Percentiles rank a stretch among this genome's conserved stretches.
phyloP scores from a whole-genome alignment of 768 basidiomycete genomes.

The Phylloporus arenicola region DNA sequence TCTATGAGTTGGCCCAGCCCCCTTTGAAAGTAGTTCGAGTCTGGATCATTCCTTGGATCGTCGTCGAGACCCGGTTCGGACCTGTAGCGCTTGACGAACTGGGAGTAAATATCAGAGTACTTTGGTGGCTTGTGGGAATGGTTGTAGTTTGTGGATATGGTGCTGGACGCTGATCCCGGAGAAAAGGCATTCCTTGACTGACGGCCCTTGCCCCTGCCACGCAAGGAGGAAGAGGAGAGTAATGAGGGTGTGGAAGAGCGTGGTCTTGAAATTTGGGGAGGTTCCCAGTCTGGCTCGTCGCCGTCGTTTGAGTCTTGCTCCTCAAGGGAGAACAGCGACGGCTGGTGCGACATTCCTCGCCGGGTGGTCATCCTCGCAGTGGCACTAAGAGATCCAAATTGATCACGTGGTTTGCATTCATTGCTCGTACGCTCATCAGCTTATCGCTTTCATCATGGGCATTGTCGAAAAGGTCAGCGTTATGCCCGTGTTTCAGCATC shows the following conservation, averaged over 20 bases:
- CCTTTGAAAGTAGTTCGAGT: constrained; percentile 74
- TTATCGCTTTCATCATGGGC: constrained; percentile 57
- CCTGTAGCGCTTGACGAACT: constrained; percentile 74
- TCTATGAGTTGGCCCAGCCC: constrained; percentile 65
- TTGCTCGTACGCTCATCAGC: too few species aligned
- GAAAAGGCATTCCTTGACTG: constrained; percentile 29
- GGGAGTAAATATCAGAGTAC: constrained; percentile 66
- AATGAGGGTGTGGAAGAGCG: constrained; percentile 19
- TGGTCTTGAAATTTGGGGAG: constrained; percentile 29
- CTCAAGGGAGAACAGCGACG: constrained; percentile 63
- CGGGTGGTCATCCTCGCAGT: constrained; percentile 17
- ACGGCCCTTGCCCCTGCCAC: constrained; percentile 29
- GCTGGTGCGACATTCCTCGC: constrained; percentile 43
- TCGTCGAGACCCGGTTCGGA: constrained; percentile 57
- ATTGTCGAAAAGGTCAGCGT: constrained; percentile 80
- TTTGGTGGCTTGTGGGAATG: constrained; percentile 31
- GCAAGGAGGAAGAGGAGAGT: constrained; percentile 27
- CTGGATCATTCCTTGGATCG: constrained; percentile 75
- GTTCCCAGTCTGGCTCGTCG: constrained; percentile 44
- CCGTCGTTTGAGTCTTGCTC: constrained; percentile 46
- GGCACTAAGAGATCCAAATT: neutral
- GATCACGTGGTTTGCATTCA: neutral
- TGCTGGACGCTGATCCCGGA: constrained; percentile 24
- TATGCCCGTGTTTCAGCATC: constrained; percentile 1
- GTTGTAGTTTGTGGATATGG: constrained; percentile 27